These are phyloP conservation scores for Suillus placidus DNA, from an alignment of 768 basidiomycete genomes.

Conservation along the genomic window DNA sequence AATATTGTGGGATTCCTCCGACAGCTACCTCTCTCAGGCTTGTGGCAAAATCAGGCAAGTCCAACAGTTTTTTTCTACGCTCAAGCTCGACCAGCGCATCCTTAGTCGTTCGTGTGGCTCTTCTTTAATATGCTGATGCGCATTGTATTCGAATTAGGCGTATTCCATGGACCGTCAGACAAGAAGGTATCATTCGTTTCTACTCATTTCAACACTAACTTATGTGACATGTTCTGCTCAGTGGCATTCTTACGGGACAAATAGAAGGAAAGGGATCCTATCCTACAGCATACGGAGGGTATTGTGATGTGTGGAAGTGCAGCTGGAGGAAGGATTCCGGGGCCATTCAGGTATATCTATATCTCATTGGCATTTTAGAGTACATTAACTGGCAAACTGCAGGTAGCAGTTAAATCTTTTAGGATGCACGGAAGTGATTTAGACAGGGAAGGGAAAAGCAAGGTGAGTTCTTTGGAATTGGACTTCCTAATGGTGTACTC, in stretches of 20 bases:
- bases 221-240: neutral
- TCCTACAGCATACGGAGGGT: constrained; percentile 12
- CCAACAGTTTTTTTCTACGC: neutral
- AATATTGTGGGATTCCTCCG: neutral
- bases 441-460: constrained; percentile 16
- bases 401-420: constrained; percentile 34
- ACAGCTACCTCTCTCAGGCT: neutral
- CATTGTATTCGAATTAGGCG: constrained; percentile 3
- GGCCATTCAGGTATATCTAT: neutral
- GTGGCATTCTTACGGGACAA: constrained; percentile 15
- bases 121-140: neutral
- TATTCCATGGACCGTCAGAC: neutral
- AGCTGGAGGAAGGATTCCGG: constrained; percentile 23
- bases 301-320: constrained; percentile 17
- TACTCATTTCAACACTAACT: neutral
- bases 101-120: neutral
- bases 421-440: constrained; percentile 13
- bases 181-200: neutral
- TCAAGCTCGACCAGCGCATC: neutral
- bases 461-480: constrained; percentile 14
- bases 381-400: neutral
- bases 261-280: constrained; percentile 9
- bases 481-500: neutral
- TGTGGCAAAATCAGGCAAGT: constrained; percentile 4
- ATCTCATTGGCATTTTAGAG: neutral